phyloP scores from a whole-genome alignment of 331 rosid genomes.

The Acacia pycnantha region DNA sequence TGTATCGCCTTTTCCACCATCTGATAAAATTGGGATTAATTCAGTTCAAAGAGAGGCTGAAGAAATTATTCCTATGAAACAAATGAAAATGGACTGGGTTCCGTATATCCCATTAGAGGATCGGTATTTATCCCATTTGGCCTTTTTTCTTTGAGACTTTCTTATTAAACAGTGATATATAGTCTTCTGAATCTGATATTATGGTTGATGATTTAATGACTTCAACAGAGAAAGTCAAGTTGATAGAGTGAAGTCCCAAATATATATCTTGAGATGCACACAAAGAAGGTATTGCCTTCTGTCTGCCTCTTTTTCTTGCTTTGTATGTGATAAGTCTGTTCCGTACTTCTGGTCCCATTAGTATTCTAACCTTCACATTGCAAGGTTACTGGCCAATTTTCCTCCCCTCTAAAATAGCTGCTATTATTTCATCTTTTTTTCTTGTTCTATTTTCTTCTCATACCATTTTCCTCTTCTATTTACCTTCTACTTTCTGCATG shows the following conservation, averaged over 20 bases:
- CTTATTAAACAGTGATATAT: neutral
- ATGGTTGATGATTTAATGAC: constrained; percentile 18
- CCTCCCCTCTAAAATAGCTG: neutral
- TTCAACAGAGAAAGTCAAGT: constrained; percentile 69
- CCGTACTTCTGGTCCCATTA: neutral
- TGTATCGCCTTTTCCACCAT: constrained; percentile 89
- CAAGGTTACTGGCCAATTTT: neutral
- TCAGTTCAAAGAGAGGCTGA: constrained; percentile 91
- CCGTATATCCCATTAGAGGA: constrained; percentile 82
- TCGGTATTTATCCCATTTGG: neutral
- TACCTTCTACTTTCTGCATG: neutral
- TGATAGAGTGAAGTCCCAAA: constrained; percentile 72
- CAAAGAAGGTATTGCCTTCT: constrained; percentile 72
- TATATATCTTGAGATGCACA: constrained; percentile 84
- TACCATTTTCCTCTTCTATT: neutral
- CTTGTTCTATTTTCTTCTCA: neutral
- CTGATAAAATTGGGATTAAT: constrained; percentile 87
- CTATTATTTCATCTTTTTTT: neutral
- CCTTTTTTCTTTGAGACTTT: neutral
- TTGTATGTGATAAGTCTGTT: neutral
- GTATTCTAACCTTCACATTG: neutral
- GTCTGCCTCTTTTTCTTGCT: neutral
- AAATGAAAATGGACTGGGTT: constrained; percentile 39
- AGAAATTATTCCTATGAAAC: constrained; percentile 91
- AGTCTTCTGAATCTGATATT: neutral